Conservation (phyloP, 116 monocot genomes). For the Phalaenopsis hybrid region DNA sequence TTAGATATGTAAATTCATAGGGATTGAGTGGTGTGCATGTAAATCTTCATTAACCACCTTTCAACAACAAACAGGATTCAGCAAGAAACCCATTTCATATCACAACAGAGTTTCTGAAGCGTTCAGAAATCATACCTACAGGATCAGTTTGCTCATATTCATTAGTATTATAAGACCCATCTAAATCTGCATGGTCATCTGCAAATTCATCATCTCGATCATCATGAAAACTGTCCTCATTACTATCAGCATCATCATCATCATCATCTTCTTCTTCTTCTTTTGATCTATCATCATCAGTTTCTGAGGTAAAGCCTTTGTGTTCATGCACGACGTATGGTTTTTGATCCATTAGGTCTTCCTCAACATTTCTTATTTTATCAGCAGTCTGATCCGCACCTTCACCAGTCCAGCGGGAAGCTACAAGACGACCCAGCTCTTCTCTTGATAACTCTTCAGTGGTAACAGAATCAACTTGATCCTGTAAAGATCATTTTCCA, state of each 20-base stretch:
- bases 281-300: constrained; percentile 44
- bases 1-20: too few relatives aligned
- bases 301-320: constrained; percentile 52
- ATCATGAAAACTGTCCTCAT: constrained; percentile 20
- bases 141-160: constrained; percentile 36
- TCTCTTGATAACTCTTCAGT: constrained; percentile 76
- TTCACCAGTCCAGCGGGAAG: constrained; percentile 99
- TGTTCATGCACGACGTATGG: constrained; percentile 26
- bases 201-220: constrained; percentile 38
- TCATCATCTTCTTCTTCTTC: constrained; percentile 33
- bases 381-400: constrained; percentile 28
- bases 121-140: constrained; percentile 34
- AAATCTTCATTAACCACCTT: background rate
- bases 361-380: constrained; percentile 28
- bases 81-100: background rate
- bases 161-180: constrained; percentile 36
- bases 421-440: constrained; percentile 88
- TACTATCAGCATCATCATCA: constrained; percentile 2
- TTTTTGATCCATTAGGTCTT: constrained; percentile 29
- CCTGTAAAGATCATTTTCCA: constrained; percentile 28
- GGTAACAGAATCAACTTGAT: constrained; percentile 18
- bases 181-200: constrained; percentile 35
- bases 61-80: background rate
- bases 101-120: background rate
- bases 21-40: too few relatives aligned